Conservation (phyloP, 768 basidiomycete genomes). For the Pisolithus microcarpus region DNA sequence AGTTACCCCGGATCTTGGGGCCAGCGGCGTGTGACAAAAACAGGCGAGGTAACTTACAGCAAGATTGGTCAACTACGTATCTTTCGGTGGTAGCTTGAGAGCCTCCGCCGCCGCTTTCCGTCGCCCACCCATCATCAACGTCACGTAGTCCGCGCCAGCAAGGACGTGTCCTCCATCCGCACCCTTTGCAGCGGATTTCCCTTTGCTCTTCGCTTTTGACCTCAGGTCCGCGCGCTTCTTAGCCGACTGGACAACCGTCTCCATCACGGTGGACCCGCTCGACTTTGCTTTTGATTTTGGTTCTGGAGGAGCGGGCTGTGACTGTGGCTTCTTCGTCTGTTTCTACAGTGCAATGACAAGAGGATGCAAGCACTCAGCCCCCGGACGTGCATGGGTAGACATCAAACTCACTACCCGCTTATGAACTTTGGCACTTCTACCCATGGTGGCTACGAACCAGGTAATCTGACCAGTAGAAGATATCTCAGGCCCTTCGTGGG, state of each 20-base stretch:
- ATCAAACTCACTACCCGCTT: constrained; percentile 28
- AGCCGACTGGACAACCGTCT: constrained; percentile 12
- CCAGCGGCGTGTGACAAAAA: no score
- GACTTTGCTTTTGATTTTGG: neutral
- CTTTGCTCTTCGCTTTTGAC: constrained; percentile 14
- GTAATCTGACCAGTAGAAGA: no score
- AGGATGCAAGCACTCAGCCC: neutral
- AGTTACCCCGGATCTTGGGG: constrained; percentile 16
- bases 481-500: no score
- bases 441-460: constrained; percentile 17
- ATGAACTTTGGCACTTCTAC: constrained; percentile 29
- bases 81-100: constrained; percentile 41
- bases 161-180: constrained; percentile 39
- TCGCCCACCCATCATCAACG: constrained; percentile 63
- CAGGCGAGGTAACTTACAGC: no score
- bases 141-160: constrained; percentile 73
- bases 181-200: constrained; percentile 1
- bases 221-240: constrained; percentile 25
- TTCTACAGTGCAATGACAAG: constrained; percentile 20
- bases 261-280: neutral
- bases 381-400: neutral
- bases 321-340: constrained; percentile 3
- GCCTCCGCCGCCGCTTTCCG: constrained; percentile 62
- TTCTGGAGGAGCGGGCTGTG: neutral
- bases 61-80: neutral